Evolutionary conservation across 2,329 filamentous ascomycete genomes (phyloP), one percentile per base, ranked within the genome.

Genomic region (Colletotrichum sublineola): DNA sequence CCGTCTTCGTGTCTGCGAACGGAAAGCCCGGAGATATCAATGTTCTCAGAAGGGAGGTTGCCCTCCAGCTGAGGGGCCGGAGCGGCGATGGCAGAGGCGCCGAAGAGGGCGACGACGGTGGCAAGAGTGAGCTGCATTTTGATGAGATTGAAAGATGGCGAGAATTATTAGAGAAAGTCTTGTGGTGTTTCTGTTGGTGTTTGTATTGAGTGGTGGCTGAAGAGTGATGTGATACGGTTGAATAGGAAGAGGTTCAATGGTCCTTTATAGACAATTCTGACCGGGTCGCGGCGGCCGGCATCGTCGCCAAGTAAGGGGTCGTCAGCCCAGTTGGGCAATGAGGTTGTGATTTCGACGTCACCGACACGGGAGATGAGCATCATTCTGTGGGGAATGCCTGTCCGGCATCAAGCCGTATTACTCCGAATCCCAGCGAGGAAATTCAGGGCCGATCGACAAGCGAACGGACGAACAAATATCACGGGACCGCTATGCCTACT

Each of bases 101-200:
- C 71, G 61, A 78, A 74, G 68, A 74, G 60, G 68, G 73, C 72
- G 65, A 67, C 60, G 55, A 71, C 48, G 55, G 73, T 61, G 48
- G 76, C 61, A 57, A 74, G 50, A 67, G 74, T 63, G 75, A 76
- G 77, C 61, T 73, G 75, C 77, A 79, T 79, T 36, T 76, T 75
- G 71, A 40, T 1, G 42, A 67, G 40, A 20, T 36, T 55, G 15
- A 24, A 24, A 15, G 20, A 14, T 8, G 33, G 33, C 9, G 2
- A 38, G 15, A 33, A 20, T 9, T n/a, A 0, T 24, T 24, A 24
- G 2, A 18, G 12, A 5, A n/a, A 20, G 11, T 55, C 1, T 31
- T 58, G 5, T 38, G 24, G 38, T 2, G 11, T 33, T 29, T n/a
- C 31, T 38, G 1, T 31, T 5, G 38, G 31, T 29, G 29, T 4